Evolutionary conservation across 2,329 filamentous ascomycete species (phyloP), one percentile per base, ranked within the genome.

Genomic region (Alternaria arborescens): DNA sequence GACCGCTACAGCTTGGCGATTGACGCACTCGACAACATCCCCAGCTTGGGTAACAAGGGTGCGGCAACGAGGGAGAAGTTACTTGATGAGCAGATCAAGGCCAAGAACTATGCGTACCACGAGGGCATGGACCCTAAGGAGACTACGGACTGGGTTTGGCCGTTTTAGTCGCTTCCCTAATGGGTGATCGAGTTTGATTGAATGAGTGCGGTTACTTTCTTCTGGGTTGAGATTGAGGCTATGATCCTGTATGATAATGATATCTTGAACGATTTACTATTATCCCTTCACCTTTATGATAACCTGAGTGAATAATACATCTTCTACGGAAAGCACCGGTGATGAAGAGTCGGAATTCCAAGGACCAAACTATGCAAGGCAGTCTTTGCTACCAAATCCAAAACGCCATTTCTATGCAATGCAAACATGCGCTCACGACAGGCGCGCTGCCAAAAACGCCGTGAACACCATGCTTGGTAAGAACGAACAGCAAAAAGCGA

Each of bases 1-100:
- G 91, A 94, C 79, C 85, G 91, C 28, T 94, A 90, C 80, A 91
- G 88, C 68, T 80, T 94, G 38, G 91, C 91, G 10, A 92, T 94
- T 62, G 87, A 90, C 70, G 91, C 91, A 14, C 90, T 94, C 60
- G 90, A 93, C 70, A 85, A 86, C 64, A 85, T 92, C 70, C 82
- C 83, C 8, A 53, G 41, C 11, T 79, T 93, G 32, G 84, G 86
- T 16, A 92, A 92, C 79, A 86, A 82, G 55, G 90, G 87, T 1
- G 80, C 87, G 0, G 79, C 83, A 0, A 86, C 88, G 0, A 81
- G 91, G 24, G 89, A 93, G 80, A 81, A 81, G 57, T 81, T 94
- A 67, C 77, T 88, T 62, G 87, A 89, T 68, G 80, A 84, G 65
- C 89, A 91, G 82, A 87, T 92, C 68, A 80, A 81, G 52, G 88